Evolutionary conservation across 306 rosid genomes (phyloP), one percentile per base, ranked within the genome.

Genomic region (Hippophae gyantsensis): DNA sequence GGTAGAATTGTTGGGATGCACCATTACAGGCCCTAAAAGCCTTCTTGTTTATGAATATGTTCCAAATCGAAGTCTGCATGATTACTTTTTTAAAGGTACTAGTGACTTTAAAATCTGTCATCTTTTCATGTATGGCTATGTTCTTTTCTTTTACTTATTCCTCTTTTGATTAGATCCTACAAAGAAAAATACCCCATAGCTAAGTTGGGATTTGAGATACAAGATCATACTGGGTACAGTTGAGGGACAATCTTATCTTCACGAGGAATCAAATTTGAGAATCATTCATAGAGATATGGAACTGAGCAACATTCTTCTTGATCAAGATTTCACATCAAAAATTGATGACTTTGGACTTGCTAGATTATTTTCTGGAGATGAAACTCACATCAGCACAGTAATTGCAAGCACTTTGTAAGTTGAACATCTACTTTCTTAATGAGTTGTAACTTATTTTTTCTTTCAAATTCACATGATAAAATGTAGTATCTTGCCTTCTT

Each of bases 321-420:
- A 81, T 9, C 68, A 76, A 40, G 69, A 84, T 42, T 78, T 81
- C 72, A 67, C 68, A 10, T 67, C 92, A 10, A 84, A 81, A 74
- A 79, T 84, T 61, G 92, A 83, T 9, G 87, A 84, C 75, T 84
- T 84, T 61, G 92, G 92, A 61, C 85, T 84, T n/a, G 92, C 87
- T 67, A 74, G 92, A 65, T 64, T 84, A 25, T 81, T 84, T 47
- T 69, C 72, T 7, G 81, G 67, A 55, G 64, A 76, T 56, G 54
- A 72, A 68, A 76, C 74, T 25, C 81, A 76, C 65, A 71, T 76
- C 50, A 76, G 74, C 68, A 76, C 81, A 54, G 74, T 52, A 53
- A 59, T 76, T 59, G 81, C 81, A 6, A 77, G 81, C 56, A 76
- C 81, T 32, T 45, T 76, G 81, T 76, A 60, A 58, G 74, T 55